Evolutionary conservation across 495 filamentous ascomycete species (phyloP), one percentile per base, ranked within the genome.

Genomic region (Xylaria longipes): DNA sequence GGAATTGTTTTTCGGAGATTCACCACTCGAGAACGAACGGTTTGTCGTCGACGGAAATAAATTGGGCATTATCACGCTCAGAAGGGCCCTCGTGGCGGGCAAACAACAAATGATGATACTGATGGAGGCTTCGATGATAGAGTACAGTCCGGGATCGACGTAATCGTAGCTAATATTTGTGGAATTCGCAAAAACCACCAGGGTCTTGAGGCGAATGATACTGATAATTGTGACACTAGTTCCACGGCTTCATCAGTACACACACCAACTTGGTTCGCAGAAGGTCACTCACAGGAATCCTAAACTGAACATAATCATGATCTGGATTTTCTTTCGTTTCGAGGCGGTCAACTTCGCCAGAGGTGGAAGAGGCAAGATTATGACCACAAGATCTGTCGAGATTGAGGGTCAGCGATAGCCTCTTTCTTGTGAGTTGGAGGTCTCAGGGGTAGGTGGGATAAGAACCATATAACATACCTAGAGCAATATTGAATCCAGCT

Each of bases 221-320:
- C 81, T 81, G 39, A 82, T 80, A 52, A 80, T 73, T 5, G 82
- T 76, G 70, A 82, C 79, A 68, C 76, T 78, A 25, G 41, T 17
- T 33, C 29, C 8, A 65, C 3, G 20, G 71, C 71, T 71, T 37
- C n/a, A 48, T 35, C 33, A 46, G 65, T 20, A 25, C 5, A 29
- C 20, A 14, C 11, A 25, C 3, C 1, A 14, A 14, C 4, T 61
- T 17, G 5, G 33, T 14, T 33, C 20, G 37, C 20, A 27, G 0
- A 8, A 29, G 25, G 15, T 3, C 4, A 43, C 76, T 48, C 66
- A 78, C 76, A 84, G 83, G 46, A 82, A 76, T 46, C 84, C 84
- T 15, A 86, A 69, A 41, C 76, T 78, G 72, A 86, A 86, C 82
- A 86, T 86, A 70, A 82, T 67, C 14, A 80, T 76, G 64, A 83